phyloP scores from a whole-genome alignment of 441 rosid genomes.

The Bocquillonia castaneifolia region DNA sequence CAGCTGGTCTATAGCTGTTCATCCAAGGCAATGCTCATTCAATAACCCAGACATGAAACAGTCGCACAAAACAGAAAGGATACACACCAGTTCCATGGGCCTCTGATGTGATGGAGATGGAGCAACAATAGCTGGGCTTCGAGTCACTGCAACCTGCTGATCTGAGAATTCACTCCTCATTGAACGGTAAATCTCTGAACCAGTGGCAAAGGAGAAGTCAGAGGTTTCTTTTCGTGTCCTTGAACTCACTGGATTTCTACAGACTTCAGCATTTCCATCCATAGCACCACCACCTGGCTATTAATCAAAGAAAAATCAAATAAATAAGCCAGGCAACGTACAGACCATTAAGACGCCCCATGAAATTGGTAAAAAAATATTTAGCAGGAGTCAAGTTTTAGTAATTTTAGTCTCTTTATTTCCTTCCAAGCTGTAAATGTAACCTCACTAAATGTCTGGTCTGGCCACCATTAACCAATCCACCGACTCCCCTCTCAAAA shows the following conservation, averaged over 20 bases:
- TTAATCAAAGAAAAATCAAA: constrained; percentile 12
- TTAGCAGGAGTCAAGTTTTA: background rate
- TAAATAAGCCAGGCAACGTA: constrained; percentile 6
- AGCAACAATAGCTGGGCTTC: constrained; percentile 38
- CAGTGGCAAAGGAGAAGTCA: constrained; percentile 29
- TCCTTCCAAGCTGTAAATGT: background rate
- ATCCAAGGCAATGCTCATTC: background rate
- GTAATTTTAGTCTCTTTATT: background rate
- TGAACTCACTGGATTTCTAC: constrained; percentile 25
- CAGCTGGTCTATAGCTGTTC: constrained; percentile 7
- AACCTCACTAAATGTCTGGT: background rate
- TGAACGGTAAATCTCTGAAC: constrained; percentile 36
- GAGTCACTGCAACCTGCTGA: constrained; percentile 29
- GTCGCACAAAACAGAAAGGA: background rate
- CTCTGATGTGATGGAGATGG: constrained; percentile 33
- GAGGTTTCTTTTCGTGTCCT: constrained; percentile 31
- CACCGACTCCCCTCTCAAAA: background rate
- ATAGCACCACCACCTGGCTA: constrained; percentile 35
- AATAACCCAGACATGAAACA: background rate
- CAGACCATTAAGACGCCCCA: too few species aligned
- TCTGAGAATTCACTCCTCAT: constrained; percentile 41
- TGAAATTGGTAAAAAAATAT: too few species aligned
- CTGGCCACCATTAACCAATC: background rate
- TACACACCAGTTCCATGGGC: constrained; percentile 36
- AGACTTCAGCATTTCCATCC: constrained; percentile 21